Evolutionary conservation across 2,329 filamentous ascomycete species (phyloP).

Genomic region (Emergomyces pasteurianus): DNA sequence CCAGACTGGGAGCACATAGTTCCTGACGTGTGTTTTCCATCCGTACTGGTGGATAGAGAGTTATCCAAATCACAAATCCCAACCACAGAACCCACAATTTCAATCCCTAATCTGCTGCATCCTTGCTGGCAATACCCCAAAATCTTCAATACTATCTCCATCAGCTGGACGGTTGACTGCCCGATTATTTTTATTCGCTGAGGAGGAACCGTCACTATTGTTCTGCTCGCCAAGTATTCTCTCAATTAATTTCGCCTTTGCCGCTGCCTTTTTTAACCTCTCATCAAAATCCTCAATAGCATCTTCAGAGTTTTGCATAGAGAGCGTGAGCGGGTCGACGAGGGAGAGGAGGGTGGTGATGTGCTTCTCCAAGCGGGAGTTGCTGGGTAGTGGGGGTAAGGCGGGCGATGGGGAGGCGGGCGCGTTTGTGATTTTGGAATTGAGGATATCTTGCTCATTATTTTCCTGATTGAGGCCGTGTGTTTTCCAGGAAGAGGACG

Average conservation of each 20-base stretch:
- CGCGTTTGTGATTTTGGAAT: neutral
- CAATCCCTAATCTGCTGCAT: slow-evolving; percentile 9
- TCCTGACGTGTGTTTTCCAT: neutral
- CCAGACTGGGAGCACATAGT: neutral
- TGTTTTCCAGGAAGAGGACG: neutral
- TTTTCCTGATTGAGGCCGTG: neutral
- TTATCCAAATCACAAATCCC: neutral
- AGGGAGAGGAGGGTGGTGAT: slow-evolving; percentile 62
- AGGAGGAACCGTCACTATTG: slow-evolving; percentile 9
- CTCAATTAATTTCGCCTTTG: slow-evolving; percentile 77
- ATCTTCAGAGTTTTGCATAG: slow-evolving; percentile 74
- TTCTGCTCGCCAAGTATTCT: slow-evolving; percentile 47
- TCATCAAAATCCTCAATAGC: slow-evolving; percentile 88
- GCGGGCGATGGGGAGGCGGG: neutral
- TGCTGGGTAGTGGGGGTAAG: slow-evolving; percentile 6
- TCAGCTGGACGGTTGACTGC: slow-evolving; percentile 18
- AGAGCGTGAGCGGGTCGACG: slow-evolving; percentile 64
- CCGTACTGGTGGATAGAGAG: no score
- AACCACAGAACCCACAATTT: neutral
- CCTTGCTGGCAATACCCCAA: slow-evolving; percentile 30
- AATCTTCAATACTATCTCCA: slow-evolving; percentile 30
- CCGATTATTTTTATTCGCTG: slow-evolving; percentile 15
- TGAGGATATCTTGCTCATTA: neutral
- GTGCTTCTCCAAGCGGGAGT: slow-evolving; percentile 60
- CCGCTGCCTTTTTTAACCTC: slow-evolving; percentile 66